These are phyloP conservation scores for Trichophyton schoenleinii DNA, from an alignment of 2,329 filamentous ascomycete species.

Conservation along the genomic window DNA sequence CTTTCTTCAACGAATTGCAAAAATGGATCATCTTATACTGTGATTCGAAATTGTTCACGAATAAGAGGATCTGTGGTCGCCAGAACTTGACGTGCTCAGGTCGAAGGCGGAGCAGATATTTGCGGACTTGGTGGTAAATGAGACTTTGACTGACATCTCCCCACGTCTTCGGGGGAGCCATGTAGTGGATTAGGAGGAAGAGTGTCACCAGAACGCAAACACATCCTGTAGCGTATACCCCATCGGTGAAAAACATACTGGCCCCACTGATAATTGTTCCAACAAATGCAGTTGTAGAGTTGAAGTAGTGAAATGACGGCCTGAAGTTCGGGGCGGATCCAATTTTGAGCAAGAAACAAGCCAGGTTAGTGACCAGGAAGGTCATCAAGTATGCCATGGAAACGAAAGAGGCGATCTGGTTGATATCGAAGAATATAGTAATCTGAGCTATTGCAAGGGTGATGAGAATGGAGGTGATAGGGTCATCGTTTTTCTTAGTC, in stretches of 20 bases:
- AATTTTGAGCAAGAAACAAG: constrained; percentile 75
- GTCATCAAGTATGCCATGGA: constrained; percentile 92
- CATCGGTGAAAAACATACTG: constrained; percentile 86
- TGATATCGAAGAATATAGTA: constrained; percentile 70
- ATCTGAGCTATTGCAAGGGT: constrained; percentile 66
- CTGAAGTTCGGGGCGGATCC: constrained; percentile 81
- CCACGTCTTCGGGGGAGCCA: constrained; percentile 75
- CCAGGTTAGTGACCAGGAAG: constrained; percentile 76
- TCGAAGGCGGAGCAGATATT: constrained; percentile 69
- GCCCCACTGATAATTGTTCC: constrained; percentile 64
- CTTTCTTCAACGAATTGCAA: constrained; percentile 84
- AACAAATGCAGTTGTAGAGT: constrained; percentile 64
- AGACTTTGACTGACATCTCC: constrained; percentile 81
- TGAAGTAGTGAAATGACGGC: constrained; percentile 81
- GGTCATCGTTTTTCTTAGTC: constrained; percentile 59
- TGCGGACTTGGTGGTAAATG: constrained; percentile 79
- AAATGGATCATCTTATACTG: constrained; percentile 80
- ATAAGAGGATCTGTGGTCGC: constrained; percentile 73
- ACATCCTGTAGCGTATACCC: constrained; percentile 62
- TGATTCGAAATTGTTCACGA: constrained; percentile 69
- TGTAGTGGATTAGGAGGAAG: constrained; percentile 75
- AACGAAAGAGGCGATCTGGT: constrained; percentile 78
- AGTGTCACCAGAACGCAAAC: constrained; percentile 62
- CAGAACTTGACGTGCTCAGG: constrained; percentile 91
- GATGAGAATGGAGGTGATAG: constrained; percentile 60